phyloP scores from a whole-genome alignment of 345 rosid genomes.

The Camelina sativa region DNA sequence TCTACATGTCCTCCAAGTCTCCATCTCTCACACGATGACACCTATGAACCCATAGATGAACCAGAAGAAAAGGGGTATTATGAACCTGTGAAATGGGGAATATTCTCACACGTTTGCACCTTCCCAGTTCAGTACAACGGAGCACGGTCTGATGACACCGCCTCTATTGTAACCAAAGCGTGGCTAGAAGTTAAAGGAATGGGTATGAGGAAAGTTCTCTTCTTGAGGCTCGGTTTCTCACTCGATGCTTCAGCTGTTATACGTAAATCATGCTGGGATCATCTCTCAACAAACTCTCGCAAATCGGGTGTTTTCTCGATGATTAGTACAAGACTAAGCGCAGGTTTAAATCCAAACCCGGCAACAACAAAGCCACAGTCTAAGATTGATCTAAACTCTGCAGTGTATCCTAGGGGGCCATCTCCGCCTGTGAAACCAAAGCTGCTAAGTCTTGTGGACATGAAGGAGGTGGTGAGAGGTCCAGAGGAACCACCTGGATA shows the following conservation, averaged over 20 bases:
- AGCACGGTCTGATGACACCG: constrained; percentile 63
- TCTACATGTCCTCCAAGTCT: constrained; percentile 62
- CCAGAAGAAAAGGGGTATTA: constrained; percentile 64
- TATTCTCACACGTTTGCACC: constrained; percentile 90
- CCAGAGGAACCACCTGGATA: constrained; percentile 90
- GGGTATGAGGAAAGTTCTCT: constrained; percentile 85
- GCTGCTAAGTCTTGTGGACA: constrained; percentile 80
- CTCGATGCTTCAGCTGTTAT: constrained; percentile 62
- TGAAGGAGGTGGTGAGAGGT: constrained; percentile 86
- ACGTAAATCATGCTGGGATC: constrained; percentile 89
- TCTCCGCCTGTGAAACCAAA: constrained; percentile 58
- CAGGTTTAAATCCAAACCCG: constrained; percentile 52
- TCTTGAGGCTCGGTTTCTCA: constrained; percentile 89
- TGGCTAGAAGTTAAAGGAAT: constrained; percentile 88
- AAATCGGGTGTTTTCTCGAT: constrained; percentile 82
- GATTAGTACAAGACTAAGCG: constrained; percentile 71
- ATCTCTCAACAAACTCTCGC: constrained; percentile 62
- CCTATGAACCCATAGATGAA: constrained; percentile 55
- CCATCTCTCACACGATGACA: constrained; percentile 63
- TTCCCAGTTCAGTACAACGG: constrained; percentile 76
- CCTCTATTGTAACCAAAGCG: constrained; percentile 85
- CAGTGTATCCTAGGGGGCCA: constrained; percentile 84
- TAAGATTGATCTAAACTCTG: constrained; percentile 82
- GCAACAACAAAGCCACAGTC: constrained; percentile 54
- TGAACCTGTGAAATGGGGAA: constrained; percentile 91